Base-by-base conservation (phyloP, 805 yeast species). In the Pichia scutulata region DNA sequence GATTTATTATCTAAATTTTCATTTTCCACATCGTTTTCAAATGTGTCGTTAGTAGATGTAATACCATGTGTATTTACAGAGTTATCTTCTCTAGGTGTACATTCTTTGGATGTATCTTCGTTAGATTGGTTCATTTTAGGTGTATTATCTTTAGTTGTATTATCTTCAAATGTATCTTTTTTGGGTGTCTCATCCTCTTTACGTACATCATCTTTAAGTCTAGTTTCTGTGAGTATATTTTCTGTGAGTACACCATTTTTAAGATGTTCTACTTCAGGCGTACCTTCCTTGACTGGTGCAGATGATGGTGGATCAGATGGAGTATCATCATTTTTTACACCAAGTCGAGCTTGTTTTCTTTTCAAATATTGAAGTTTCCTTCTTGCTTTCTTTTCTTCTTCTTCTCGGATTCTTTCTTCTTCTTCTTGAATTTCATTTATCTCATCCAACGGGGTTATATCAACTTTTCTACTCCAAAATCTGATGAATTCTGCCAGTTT, bases 391-490 rank as follows among this genome's bases (percentile, higher is more conserved):
- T 70, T 69, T 67, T 68, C 54, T 36, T 52, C 57, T 43, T 58
- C 61, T 61, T 60, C 61, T 56, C 73, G 77, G 52, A 57, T 69
- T 68, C 67, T 45, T 53, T 67, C 50, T 26, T 52, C 48, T 41
- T 62, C 64, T 21, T 71, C 70, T 52, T 73, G 69, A 12, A 56
- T 47, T 51, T 74, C 75, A 44, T 73, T 75, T 9, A 80, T 65
- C 57, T 85, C 93, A 57, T 82, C 86, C 1, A 70, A 57, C 0
- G 95, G 89, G 0, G 84, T 74, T 2, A 86, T 75, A 39, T 63
- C 72, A 19, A 71, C 67, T n/a, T 76, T 76, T 43, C 62, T 58
- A 45, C 83, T 74, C 5, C 66, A 61, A 43, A 77, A 73, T 44
- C 88, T 70, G 12, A 89, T 62, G 10, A 82, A 80, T 48, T 85